These are phyloP conservation scores for Penicillium canariense DNA, from an alignment of 495 filamentous ascomycete species.

Conservation along the genomic window DNA sequence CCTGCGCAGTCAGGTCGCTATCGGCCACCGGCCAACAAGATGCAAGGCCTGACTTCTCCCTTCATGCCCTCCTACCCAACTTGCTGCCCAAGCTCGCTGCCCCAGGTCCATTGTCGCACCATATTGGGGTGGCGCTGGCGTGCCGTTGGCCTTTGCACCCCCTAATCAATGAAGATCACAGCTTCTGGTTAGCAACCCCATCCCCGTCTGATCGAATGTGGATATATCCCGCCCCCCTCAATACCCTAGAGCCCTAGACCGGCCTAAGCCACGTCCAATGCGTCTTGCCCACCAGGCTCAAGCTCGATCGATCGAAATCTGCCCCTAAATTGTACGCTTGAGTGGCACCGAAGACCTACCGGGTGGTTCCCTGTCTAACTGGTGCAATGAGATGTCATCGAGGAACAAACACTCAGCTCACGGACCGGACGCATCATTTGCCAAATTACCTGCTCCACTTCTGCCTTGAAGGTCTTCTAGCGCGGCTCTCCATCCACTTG, in stretches of 20 bases:
- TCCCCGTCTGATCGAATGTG: conserved; percentile 13
- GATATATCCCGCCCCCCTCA: conserved; percentile 1
- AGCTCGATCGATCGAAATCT: conserved; percentile 26
- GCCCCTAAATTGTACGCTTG: background rate
- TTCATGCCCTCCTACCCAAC: conserved; percentile 29
- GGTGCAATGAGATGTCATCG: conserved; percentile 7
- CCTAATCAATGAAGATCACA: conserved; percentile 16
- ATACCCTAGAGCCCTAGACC: conserved; percentile 10
- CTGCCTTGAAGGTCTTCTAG: conserved; percentile 19
- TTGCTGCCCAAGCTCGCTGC: conserved; percentile 38
- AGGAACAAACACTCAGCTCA: conserved; percentile 9
- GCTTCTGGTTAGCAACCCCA: conserved; percentile 12
- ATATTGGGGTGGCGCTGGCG: conserved; percentile 12
- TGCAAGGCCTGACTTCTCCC: conserved; percentile 7
- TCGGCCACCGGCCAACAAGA: conserved; percentile 13
- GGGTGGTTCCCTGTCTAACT: conserved; percentile 7
- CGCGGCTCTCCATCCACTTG: conserved; percentile 32
- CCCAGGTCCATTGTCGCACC: conserved; percentile 14
- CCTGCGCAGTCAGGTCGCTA: conserved; percentile 13
- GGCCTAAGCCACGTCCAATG: conserved; percentile 12
- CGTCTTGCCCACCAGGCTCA: conserved; percentile 8
- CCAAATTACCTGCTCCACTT: conserved; percentile 20
- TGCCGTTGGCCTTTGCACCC: background rate
- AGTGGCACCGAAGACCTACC: conserved; percentile 5
- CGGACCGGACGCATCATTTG: conserved; percentile 11